phyloP scores from a whole-genome alignment of 2,329 filamentous ascomycete species.

The Aspergillus sp. region DNA sequence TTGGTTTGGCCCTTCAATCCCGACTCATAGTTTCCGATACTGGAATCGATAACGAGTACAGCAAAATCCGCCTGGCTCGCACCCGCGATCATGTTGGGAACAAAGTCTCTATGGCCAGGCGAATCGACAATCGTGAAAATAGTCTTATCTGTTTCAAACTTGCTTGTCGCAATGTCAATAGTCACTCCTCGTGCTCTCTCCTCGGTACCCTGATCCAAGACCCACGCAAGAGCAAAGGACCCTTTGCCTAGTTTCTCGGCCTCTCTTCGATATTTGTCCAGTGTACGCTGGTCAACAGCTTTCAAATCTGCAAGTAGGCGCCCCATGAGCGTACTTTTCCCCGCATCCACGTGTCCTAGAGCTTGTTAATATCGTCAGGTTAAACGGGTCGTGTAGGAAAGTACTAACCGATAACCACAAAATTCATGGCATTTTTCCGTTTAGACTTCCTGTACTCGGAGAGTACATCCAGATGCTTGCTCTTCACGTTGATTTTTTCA shows the following conservation, averaged over 20 bases:
- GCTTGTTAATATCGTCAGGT: conserved; percentile 18
- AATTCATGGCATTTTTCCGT: conserved; percentile 79
- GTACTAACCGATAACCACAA: conserved; percentile 81
- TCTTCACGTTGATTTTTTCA: conserved; percentile 55
- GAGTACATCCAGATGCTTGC: conserved; percentile 81
- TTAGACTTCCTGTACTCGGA: conserved; percentile 74
- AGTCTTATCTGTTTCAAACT: conserved; percentile 85
- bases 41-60: conserved; percentile 88
- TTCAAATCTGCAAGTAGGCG: conserved; percentile 86
- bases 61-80: conserved; percentile 95
- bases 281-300: conserved; percentile 80
- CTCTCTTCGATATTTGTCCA: conserved; percentile 85
- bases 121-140: conserved; percentile 93
- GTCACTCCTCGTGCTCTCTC: conserved; percentile 89
- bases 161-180: conserved; percentile 93
- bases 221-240: conserved; percentile 95
- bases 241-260: conserved; percentile 90
- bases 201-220: conserved; percentile 87
- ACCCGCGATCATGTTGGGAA: conserved; percentile 98
- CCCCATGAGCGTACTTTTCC: conserved; percentile 97
- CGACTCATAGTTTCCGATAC: conserved; percentile 87
- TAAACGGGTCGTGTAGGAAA: neutral
- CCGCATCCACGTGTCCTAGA: conserved; percentile 89
- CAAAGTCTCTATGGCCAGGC: conserved; percentile 91
- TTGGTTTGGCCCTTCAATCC: conserved; percentile 91